Evolutionary conservation across 805 yeast species (phyloP).

Genomic region (Tetrapisispora iriomotensis): DNA sequence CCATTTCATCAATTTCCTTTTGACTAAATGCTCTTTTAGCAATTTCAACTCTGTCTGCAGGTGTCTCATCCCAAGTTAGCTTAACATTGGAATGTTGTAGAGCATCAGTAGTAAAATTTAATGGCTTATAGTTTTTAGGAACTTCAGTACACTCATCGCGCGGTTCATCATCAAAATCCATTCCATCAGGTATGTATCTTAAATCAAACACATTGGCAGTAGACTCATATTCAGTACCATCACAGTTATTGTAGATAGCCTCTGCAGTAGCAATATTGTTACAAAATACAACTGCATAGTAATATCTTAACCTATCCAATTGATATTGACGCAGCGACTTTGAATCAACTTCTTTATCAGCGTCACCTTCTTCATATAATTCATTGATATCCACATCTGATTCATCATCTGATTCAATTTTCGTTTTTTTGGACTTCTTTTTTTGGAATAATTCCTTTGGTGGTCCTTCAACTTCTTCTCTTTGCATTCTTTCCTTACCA

Average conservation of each 20-base stretch:
- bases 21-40: slow-evolving; percentile 77
- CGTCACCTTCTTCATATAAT: slow-evolving; percentile 71
- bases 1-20: slow-evolving; percentile 83
- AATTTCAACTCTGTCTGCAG: slow-evolving; percentile 70
- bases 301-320: slow-evolving; percentile 83
- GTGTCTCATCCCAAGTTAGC: slow-evolving; percentile 98
- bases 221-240: slow-evolving; percentile 91
- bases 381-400: slow-evolving; percentile 56
- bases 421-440: slow-evolving; percentile 30
- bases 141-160: slow-evolving; percentile 62
- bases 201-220: slow-evolving; percentile 91
- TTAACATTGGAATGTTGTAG: slow-evolving; percentile 93
- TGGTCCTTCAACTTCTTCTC: slow-evolving; percentile 88
- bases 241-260: slow-evolving; percentile 74
- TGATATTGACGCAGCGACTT: slow-evolving; percentile 82
- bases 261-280: slow-evolving; percentile 64
- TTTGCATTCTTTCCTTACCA: slow-evolving; percentile 85
- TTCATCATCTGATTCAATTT: slow-evolving; percentile 32
- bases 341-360: slow-evolving; percentile 74
- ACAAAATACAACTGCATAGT: slow-evolving; percentile 83
- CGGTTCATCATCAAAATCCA: slow-evolving; percentile 74
- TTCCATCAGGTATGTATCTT: slow-evolving; percentile 86
- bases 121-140: slow-evolving; percentile 73
- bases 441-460: slow-evolving; percentile 68
- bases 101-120: slow-evolving; percentile 82